A percentile compares a stretch with the other conserved stretches of the same genome.
Evolutionary conservation across 2,329 filamentous ascomycete genomes (phyloP).

Genomic region (Bisporella sp.): DNA sequence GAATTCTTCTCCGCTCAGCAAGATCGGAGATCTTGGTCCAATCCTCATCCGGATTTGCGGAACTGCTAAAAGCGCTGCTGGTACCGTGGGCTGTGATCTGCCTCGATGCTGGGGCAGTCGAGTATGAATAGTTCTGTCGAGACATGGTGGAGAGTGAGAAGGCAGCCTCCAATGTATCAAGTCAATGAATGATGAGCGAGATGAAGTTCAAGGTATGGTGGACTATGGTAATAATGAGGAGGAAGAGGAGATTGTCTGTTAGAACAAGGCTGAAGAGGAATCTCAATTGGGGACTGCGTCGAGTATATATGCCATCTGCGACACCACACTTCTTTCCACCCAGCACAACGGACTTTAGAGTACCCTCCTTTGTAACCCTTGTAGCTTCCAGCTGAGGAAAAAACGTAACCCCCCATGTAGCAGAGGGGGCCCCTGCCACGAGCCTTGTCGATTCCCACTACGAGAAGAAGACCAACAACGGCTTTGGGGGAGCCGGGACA

Average conservation of each 20-base stretch:
- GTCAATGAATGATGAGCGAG: too few relatives aligned
- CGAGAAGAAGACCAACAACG: too few relatives aligned
- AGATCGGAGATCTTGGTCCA: slow-evolving; percentile 99
- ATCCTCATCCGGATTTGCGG: slow-evolving; percentile 92
- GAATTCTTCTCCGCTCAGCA: slow-evolving; percentile 86
- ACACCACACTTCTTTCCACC: slow-evolving; percentile 6
- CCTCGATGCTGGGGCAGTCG: slow-evolving; percentile 33
- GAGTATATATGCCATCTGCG: slow-evolving; percentile 24
- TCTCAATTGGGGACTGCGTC: slow-evolving; percentile 15
- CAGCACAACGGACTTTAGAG: background rate
- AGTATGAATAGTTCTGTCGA: slow-evolving; percentile 25
- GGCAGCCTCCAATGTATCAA: background rate
- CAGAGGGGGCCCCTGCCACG: too few relatives aligned
- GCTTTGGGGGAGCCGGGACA: too few relatives aligned
- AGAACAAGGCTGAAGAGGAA: slow-evolving; percentile 12
- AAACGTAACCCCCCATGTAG: too few relatives aligned
- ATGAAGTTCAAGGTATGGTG: slow-evolving; percentile 7
- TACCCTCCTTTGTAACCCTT: too few relatives aligned
- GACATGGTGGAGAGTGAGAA: slow-evolving; percentile 21
- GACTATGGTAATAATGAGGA: slow-evolving; percentile 7
- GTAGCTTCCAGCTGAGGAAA: too few relatives aligned
- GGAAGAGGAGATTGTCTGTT: slow-evolving; percentile 5
- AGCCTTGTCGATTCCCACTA: too few relatives aligned
- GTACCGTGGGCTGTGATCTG: slow-evolving; percentile 69
- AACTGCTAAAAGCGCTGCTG: slow-evolving; percentile 91